Evolutionary conservation across 2,329 filamentous ascomycete genomes (phyloP).

Genomic region (Incumbomyces lentus): DNA sequence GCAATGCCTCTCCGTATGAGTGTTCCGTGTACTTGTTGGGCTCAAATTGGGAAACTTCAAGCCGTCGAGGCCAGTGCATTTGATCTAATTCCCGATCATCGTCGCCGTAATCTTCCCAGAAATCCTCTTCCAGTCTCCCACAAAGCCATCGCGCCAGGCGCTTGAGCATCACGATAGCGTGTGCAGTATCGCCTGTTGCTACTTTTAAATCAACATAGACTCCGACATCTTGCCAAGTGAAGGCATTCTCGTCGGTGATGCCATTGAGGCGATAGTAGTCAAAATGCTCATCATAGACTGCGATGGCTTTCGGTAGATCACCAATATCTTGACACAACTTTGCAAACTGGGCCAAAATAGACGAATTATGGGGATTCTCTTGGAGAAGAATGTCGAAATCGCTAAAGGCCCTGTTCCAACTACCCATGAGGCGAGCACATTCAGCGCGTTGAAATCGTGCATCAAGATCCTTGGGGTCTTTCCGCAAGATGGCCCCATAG

Average conservation of each 20-base stretch:
- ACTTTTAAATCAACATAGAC: constrained; percentile 75
- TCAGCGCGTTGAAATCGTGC: constrained; percentile 46
- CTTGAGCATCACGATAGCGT: constrained; percentile 62
- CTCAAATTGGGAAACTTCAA: constrained; percentile 50
- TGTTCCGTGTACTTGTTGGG: constrained; percentile 42
- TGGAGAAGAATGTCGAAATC: constrained; percentile 48
- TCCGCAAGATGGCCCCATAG: constrained; percentile 43
- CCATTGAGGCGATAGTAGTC: constrained; percentile 36
- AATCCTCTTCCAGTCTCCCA: constrained; percentile 59
- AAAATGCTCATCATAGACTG: constrained; percentile 44
- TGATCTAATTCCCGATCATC: constrained; percentile 82
- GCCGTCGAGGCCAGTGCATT: constrained; percentile 56
- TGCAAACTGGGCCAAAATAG: constrained; percentile 46
- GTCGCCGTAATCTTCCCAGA: constrained; percentile 61
- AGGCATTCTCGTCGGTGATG: constrained; percentile 31
- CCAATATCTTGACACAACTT: constrained; percentile 45
- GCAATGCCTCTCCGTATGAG: constrained; percentile 63
- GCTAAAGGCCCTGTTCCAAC: constrained; percentile 36
- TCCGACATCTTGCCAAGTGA: constrained; percentile 72
- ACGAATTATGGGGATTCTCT: constrained; percentile 43
- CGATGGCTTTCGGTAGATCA: constrained; percentile 38
- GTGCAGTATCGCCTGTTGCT: constrained; percentile 45
- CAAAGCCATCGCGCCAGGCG: constrained; percentile 70
- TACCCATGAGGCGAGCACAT: constrained; percentile 41
- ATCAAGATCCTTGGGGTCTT: constrained; percentile 42